A percentile compares a stretch with the other conserved stretches of the same genome.
phyloP scores from a whole-genome alignment of 2,329 filamentous ascomycete genomes.

The Xylaria sp. region DNA sequence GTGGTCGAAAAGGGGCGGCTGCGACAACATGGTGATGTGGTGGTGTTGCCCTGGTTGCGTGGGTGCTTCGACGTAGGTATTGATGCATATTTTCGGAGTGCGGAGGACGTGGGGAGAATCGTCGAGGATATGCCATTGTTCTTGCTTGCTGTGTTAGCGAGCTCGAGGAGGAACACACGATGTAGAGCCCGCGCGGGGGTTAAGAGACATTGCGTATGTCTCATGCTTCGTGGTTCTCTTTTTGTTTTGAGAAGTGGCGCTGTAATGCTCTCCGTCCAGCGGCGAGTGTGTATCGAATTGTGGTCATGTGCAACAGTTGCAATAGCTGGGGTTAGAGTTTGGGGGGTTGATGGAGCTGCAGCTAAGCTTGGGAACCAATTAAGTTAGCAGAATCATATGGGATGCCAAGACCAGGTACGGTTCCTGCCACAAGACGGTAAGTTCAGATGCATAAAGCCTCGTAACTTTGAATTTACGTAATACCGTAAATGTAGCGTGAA shows the following conservation, averaged over 20 bases:
- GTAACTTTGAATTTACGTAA: too few relatives aligned
- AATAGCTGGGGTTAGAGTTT: neutral
- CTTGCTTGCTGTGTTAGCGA: constrained; percentile 27
- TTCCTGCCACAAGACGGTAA: neutral
- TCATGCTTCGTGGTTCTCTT: constrained; percentile 38
- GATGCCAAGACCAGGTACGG: constrained; percentile 19
- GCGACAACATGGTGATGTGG: neutral
- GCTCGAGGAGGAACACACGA: constrained; percentile 43
- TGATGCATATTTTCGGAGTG: constrained; percentile 8
- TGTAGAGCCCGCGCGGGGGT: constrained; percentile 47
- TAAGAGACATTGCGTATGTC: constrained; percentile 41
- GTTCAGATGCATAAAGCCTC: too few relatives aligned
- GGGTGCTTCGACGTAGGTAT: constrained; percentile 30
- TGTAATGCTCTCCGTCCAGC: constrained; percentile 1
- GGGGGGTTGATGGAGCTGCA: constrained; percentile 20
- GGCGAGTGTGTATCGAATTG: neutral
- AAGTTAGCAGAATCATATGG: constrained; percentile 6
- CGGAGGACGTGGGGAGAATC: neutral
- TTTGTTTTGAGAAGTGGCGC: neutral
- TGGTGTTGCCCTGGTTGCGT: neutral
- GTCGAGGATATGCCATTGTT: constrained; percentile 14
- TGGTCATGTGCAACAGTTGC: neutral
- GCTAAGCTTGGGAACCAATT: constrained; percentile 38
- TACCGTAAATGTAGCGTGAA: too few relatives aligned
- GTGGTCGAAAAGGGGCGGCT: constrained; percentile 26